phyloP scores from a whole-genome alignment of 352 stramenopile species.

The Phytophthora ramorum region DNA sequence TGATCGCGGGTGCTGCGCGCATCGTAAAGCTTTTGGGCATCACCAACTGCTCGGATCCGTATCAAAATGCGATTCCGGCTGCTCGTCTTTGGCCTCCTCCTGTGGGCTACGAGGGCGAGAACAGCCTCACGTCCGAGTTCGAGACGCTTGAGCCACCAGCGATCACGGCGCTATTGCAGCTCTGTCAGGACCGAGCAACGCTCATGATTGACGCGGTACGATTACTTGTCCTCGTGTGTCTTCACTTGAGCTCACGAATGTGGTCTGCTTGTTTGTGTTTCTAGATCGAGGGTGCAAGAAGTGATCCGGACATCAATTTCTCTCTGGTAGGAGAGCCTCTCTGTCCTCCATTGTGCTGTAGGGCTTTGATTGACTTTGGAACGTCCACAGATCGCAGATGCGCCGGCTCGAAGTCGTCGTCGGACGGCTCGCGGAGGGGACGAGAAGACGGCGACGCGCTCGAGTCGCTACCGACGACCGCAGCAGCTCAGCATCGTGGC shows the following conservation, averaged over 20 bases:
- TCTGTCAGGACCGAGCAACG: slow-evolving; percentile 74
- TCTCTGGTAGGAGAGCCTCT: slow-evolving; percentile 42
- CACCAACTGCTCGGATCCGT: slow-evolving; percentile 66
- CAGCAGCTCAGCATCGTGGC: slow-evolving; percentile 21
- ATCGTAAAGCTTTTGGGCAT: slow-evolving; percentile 82
- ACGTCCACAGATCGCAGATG: slow-evolving; percentile 27
- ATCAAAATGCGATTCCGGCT: slow-evolving; percentile 68
- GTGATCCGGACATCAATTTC: slow-evolving; percentile 74
- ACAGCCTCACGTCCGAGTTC: slow-evolving; percentile 66
- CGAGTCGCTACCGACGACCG: slow-evolving; percentile 26
- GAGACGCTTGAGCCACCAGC: slow-evolving; percentile 68
- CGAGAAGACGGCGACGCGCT: slow-evolving; percentile 14
- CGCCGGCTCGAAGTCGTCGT: slow-evolving; percentile 22
- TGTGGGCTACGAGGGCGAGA: slow-evolving; percentile 55
- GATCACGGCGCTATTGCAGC: slow-evolving; percentile 69
- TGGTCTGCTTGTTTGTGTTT: slow-evolving; percentile 1
- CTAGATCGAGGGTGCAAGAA: slow-evolving; percentile 73
- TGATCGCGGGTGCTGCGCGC: slow-evolving; percentile 67
- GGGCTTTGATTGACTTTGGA: neutral
- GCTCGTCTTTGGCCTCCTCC: slow-evolving; percentile 68
- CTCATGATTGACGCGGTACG: slow-evolving; percentile 79
- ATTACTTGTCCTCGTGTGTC: neutral
- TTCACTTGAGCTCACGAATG: slow-evolving; percentile 6
- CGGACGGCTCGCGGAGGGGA: slow-evolving; percentile 31
- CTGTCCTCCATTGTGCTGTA: neutral